Conservation (phyloP, 2,329 filamentous ascomycete species). For the Geosmithia morbida region DNA sequence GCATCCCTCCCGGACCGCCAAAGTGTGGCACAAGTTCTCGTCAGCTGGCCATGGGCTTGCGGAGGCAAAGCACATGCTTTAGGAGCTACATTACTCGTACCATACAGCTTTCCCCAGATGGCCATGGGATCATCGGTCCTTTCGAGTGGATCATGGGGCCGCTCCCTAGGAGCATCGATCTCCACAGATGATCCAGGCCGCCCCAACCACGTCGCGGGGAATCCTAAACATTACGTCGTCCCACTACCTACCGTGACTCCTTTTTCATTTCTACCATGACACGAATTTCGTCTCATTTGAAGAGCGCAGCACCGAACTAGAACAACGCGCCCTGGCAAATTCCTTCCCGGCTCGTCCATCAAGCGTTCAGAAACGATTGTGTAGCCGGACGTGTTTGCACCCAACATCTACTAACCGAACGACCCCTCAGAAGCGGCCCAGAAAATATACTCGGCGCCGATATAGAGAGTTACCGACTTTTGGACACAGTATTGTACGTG, state of each 20-base stretch:
- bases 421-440: neutral
- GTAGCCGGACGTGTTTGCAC: neutral
- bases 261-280: no score
- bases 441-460: neutral
- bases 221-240: neutral
- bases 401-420: neutral
- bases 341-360: neutral
- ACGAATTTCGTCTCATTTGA: no score
- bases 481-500: neutral
- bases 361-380: neutral
- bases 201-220: neutral
- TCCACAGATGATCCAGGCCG: neutral
- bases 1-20: no score
- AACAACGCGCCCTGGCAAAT: neutral
- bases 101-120: neutral
- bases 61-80: neutral
- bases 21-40: neutral
- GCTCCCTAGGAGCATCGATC: neutral
- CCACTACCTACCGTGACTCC: neutral
- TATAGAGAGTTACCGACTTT: neutral
- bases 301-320: neutral
- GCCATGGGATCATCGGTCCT: neutral
- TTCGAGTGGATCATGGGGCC: neutral
- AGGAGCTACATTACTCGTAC: neutral
- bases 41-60: neutral